Percentiles rank a stretch among this genome's conserved stretches.
phyloP scores from a whole-genome alignment of 441 rosid genomes.

The Raphanus hybrid region DNA sequence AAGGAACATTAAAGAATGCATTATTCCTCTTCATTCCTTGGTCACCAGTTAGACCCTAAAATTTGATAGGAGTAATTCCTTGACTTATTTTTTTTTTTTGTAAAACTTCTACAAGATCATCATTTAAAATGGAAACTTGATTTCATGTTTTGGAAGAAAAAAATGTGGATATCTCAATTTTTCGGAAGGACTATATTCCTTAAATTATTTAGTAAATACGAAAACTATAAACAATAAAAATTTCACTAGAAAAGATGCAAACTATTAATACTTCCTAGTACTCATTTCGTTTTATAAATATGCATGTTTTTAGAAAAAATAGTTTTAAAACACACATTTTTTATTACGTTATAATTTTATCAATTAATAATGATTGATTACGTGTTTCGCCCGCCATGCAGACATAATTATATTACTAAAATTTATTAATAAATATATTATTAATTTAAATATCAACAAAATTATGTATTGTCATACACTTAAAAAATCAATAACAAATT shows the following conservation, averaged over 20 bases:
- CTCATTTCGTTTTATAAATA: background rate
- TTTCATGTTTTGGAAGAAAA: background rate
- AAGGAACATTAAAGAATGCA: too few species aligned
- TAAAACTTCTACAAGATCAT: background rate
- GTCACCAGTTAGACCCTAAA: background rate
- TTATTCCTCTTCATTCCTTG: too few species aligned
- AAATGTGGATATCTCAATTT: background rate
- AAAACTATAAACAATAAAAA: background rate
- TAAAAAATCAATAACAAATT: too few species aligned
- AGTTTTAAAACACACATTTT: too few species aligned
- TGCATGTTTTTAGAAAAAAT: too few species aligned
- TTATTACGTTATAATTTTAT: too few species aligned
- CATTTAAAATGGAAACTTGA: background rate
- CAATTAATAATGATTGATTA: too few species aligned
- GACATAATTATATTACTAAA: too few species aligned
- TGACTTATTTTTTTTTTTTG: background rate
- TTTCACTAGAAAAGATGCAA: background rate
- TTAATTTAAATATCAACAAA: too few species aligned
- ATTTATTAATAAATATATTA: too few species aligned
- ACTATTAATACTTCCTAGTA: background rate
- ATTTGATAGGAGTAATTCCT: background rate
- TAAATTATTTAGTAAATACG: background rate
- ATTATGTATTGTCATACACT: too few species aligned
- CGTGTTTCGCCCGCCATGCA: too few species aligned
- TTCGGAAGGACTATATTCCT: background rate